Percentiles rank a stretch among this genome's conserved stretches.
These are phyloP conservation scores for Hydrangea macrophylla DNA, from an alignment of 148 eudicot species.

Conservation along the genomic window DNA sequence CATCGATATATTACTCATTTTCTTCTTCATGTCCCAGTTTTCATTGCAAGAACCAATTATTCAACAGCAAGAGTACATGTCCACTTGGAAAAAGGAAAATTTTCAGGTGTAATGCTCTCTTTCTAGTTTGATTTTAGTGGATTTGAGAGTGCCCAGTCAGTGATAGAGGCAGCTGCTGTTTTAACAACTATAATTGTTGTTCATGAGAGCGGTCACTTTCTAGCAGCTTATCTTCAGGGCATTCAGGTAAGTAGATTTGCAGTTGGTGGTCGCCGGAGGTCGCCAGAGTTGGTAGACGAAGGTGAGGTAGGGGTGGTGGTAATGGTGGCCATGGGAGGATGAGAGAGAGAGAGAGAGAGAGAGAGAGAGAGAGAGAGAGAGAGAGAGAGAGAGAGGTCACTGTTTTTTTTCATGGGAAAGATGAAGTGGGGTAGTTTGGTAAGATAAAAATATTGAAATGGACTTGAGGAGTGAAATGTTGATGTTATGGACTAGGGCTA, in stretches of 20 bases:
- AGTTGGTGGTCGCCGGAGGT: no score
- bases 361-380: no score
- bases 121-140: conserved; percentile 63
- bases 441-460: no score
- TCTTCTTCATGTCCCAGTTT: conserved; percentile 20
- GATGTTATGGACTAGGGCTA: no score
- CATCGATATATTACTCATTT: conserved; percentile 1
- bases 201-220: conserved; percentile 94
- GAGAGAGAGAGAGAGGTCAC: no score
- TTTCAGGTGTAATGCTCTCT: conserved; percentile 41
- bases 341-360: no score
- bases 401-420: no score
- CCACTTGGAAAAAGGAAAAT: conserved; percentile 17
- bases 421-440: no score
- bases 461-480: no score
- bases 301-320: no score
- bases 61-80: conserved; percentile 1
- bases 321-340: no score
- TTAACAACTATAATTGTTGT: conserved; percentile 89
- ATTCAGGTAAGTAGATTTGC: conserved; percentile 97
- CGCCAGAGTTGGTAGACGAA: no score
- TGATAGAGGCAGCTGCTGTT: conserved; percentile 65
- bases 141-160: conserved; percentile 78
- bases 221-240: conserved; percentile 93
- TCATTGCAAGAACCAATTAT: conserved; percentile 13